Conservation (phyloP, 441 rosid species). For the Codiaeum variegatum region DNA sequence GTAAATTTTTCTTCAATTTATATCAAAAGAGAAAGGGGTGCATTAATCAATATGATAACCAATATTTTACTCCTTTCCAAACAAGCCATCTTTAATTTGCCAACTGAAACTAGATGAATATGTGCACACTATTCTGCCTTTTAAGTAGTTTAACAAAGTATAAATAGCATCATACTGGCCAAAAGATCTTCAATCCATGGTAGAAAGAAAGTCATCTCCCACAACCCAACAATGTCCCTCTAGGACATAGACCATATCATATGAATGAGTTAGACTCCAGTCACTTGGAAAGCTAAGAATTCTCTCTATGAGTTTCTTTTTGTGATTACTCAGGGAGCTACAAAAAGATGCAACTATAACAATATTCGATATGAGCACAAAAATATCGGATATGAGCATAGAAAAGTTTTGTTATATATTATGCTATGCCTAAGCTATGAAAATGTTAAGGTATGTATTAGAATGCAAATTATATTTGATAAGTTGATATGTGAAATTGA, state of each 20-base stretch:
- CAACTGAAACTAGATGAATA: neutral
- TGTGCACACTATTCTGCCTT: no score
- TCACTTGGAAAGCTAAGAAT: conserved; percentile 88
- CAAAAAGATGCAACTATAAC: conserved; percentile 21
- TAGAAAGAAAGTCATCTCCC: conserved; percentile 66
- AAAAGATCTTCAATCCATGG: conserved; percentile 69
- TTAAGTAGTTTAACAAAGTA: neutral
- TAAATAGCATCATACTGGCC: conserved; percentile 42
- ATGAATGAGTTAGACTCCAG: conserved; percentile 50
- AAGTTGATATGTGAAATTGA: neutral
- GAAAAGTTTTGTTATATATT: conserved; percentile 2
- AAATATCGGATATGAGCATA: neutral
- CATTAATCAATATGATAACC: neutral
- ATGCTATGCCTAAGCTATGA: neutral
- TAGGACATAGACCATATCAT: conserved; percentile 62
- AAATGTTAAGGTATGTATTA: neutral
- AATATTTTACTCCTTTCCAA: neutral
- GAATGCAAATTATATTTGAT: neutral
- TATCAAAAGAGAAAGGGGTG: neutral
- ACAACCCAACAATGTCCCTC: conserved; percentile 94
- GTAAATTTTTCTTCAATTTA: neutral
- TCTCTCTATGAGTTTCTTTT: conserved; percentile 73
- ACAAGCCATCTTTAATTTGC: no score
- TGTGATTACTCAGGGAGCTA: conserved; percentile 67
- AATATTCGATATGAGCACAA: neutral